Evolutionary conservation across 805 yeast species (phyloP).

Genomic region (Kluyveromyces starmeri): DNA sequence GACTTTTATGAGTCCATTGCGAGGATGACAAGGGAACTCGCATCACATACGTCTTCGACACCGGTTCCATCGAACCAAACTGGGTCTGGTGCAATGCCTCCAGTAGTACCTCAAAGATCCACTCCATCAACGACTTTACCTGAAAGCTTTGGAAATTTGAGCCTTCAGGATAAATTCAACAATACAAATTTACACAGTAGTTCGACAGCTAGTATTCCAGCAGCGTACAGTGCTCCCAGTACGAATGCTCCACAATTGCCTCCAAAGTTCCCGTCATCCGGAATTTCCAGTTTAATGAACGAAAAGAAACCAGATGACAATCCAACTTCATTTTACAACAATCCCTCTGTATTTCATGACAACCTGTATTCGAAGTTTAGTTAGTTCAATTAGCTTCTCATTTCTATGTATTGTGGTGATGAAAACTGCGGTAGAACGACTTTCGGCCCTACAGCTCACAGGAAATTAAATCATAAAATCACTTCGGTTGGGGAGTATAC

Average conservation of each 20-base stretch:
- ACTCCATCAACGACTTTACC: background rate
- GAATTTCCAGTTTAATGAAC: constrained; percentile 7
- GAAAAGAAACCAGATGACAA: constrained; percentile 11
- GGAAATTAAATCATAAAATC: too few species aligned
- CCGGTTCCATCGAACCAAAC: background rate
- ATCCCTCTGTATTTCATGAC: constrained; percentile 44
- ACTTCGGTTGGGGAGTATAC: constrained; percentile 16
- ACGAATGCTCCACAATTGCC: constrained; percentile 14
- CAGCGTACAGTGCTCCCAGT: background rate
- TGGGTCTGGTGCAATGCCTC: background rate
- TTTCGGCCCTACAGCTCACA: background rate
- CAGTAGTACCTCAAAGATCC: background rate
- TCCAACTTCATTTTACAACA: constrained; percentile 37
- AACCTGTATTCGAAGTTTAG: constrained; percentile 35
- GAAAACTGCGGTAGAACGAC: too few species aligned
- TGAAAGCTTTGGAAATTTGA: background rate
- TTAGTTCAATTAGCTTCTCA: constrained; percentile 9
- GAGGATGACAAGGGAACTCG: constrained; percentile 22
- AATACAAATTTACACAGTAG: background rate
- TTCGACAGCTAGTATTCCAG: background rate
- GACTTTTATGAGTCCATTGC: constrained; percentile 48
- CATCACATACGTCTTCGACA: background rate
- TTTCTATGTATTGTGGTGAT: too few species aligned
- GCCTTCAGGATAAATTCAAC: background rate
- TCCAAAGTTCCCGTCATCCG: constrained; percentile 14